Evolutionary conservation across 106 monocot species (phyloP), one percentile per base, ranked within the genome.

Genomic region (Allium cepa): DNA sequence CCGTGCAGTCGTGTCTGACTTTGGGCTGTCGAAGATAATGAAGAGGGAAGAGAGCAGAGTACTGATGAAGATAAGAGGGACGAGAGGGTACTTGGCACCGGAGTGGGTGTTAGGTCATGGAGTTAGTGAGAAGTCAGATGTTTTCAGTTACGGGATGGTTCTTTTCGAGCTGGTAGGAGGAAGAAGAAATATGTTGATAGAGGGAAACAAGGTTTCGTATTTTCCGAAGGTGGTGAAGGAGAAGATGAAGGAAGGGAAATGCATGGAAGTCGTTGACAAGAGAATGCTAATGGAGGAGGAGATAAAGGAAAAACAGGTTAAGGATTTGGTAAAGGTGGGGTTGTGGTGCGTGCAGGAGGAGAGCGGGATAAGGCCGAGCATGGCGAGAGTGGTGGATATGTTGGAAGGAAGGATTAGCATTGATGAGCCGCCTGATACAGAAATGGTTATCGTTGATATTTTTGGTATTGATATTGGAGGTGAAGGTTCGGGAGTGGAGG

Each of bases 91-190:
- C 69, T 50, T 92, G 50, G 80, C 92, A 5, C 92, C 85, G 50
- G 88, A 92, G 74, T 87, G 84, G 83, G 55, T 88, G 2, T 15
- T 78, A n/a, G 77, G 69, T 0, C 51, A 14, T 22, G 80, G 81
- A 11, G 56, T 88, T 8, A 68, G 85, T 36, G 74, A 79, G 48
- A 88, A 88, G 61, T 82, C 76, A 9, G 92, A 92, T 58, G 73
- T 92, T 10, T 92, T 80, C 69, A 88, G 92, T 80, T 92, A 78
- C 57, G 92, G 88, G 14, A 70, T 88, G 76, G 85, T 88, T n/a
- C 65, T 92, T 49, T 60, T 92, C 8, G 88, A 92, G 80, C 56
- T 88, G 0, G 74, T 92, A 4, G 85, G 80, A 17, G 92, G 92
- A 55, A 47, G 76, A 18, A 57, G 87, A 63, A 83, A 72, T 73